Evolutionary conservation across 257 asterid species (phyloP), one percentile per base, ranked within the genome.

Genomic region (Primulina huaijiensis): DNA sequence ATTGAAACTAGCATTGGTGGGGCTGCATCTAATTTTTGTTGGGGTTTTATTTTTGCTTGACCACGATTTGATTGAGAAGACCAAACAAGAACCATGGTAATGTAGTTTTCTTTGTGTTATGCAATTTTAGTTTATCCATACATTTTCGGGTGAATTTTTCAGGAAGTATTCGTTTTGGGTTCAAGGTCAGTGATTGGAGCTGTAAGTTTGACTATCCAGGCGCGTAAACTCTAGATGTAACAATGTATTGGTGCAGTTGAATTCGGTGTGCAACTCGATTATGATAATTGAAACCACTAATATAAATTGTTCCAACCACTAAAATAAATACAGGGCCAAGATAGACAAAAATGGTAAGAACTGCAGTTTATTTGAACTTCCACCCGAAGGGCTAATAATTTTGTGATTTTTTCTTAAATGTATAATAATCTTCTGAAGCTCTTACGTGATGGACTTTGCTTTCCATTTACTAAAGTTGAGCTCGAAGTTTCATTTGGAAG

Each of bases 31-130:
- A 72, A 74, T 88, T 29, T 85, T 70, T 50, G 81, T 75, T 12
- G 96, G 93, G 35, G 82, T 82, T 71, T 65, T 94, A 17, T 82
- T 89, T 63, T 25, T 82, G 66, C 81, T 91, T 46, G 96, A 91
- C 79, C 34, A 70, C 74, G 92, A 85, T 80, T 84, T 92, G 84
- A 82, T 91, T 70, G 83, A 67, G 72, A 85, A 80, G 80, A 79
- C 96, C 55, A 75, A 71, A 66, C 78, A 73, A 63, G 80, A 85
- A 56, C 99, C 96, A 19, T 91, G 97, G 99, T 94, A 86, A 65
- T 37, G 70, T 38, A 8, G 17, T 37, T 61, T 53, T 70, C 29
- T 62, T 43, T 7, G 52, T 70, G 11, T 46, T 40, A 56, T 64
- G 7, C 35, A 43, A 21, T 53, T 50, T 64, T 58, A 19, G 30